Base-by-base conservation (phyloP, 2,329 filamentous ascomycete species). In the Trichoderma aggressivum region DNA sequence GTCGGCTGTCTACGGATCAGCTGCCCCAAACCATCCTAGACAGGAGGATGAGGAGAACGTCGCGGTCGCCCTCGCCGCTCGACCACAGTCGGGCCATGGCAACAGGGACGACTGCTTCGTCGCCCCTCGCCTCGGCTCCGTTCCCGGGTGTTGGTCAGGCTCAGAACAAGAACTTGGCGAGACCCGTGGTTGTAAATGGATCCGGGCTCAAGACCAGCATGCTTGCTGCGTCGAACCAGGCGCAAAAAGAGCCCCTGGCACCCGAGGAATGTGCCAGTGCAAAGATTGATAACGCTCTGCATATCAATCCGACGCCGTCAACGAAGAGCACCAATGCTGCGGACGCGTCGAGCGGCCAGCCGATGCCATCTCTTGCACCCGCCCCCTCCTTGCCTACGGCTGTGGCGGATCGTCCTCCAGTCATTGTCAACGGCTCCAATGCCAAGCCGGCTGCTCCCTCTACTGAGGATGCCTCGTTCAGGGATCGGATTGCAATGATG, bases 51-150 rank as follows among this genome's bases (percentile, higher is more conserved):
- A 83, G 83, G 74, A 82, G 86, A 47, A 84, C 84, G 2, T 88
- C 87, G 2, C 82, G 86, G 16, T 89, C 87, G 6, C 87, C 86
- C 14, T 89, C 87, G 4, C 87, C 87, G 0, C 78, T 87, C 2
- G 85, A 86, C 4, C 86, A 87, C 71, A 78, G 80, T 56, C 83
- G 86, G 61, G 81, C 82, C 1, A 81, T 82, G 36, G 84, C 85
- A 0, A 75, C 80, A 0, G 83, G 81, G 5, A 82, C 80, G 26
- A 43, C 21, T 50, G 79, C 80, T 53, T 81, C 83, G 1, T 79
- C 82, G 0, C 80, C 84, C 2, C 74, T 83, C n/a, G 75, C 76
- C n/a, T 55, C 75, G 3, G 78, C 79, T 0, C 78, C 83, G 1
- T 83, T 84, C 59, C 72, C 81, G 1, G 79, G 79, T 16, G 65